Percentiles rank a stretch among this genome's conserved stretches.
Conservation (phyloP, 1,139 yeast genomes). For the Suhomyces panamericanus region DNA sequence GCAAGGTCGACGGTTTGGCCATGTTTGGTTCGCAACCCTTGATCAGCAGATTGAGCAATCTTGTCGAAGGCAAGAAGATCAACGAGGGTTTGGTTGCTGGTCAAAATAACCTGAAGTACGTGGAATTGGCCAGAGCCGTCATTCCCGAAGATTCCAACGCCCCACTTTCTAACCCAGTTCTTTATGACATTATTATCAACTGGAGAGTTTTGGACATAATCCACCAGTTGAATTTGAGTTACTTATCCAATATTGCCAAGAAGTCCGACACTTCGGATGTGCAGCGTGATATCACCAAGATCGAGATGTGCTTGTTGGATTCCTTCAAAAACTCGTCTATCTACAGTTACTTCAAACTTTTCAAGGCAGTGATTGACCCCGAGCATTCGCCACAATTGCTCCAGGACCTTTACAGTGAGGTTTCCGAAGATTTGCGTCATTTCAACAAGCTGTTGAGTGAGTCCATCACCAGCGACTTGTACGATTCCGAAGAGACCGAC, state of each 20-base stretch:
- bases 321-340: constrained; percentile 14
- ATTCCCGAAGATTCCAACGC: constrained; percentile 3
- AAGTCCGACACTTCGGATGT: constrained; percentile 20
- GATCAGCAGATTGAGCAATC: constrained; percentile 30
- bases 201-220: constrained; percentile 44
- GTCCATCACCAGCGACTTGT: constrained; percentile 30
- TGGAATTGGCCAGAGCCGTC: constrained; percentile 27
- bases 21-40: constrained; percentile 33
- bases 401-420: constrained; percentile 18
- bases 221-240: constrained; percentile 33
- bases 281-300: constrained; percentile 23
- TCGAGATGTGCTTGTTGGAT: constrained; percentile 22
- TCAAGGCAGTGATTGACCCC: constrained; percentile 33
- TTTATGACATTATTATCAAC: constrained; percentile 30
- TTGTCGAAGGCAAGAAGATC: constrained; percentile 24
- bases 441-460: constrained; percentile 28
- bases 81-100: constrained; percentile 30
- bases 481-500: constrained; percentile 34
- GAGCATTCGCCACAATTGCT: constrained; percentile 26
- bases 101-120: constrained; percentile 32
- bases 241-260: constrained; percentile 25
- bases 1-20: constrained; percentile 35
- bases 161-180: constrained; percentile 2
- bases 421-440: constrained; percentile 18
- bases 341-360: constrained; percentile 27